Conservation (phyloP, 768 basidiomycete genomes). For the Mycena amicta region DNA sequence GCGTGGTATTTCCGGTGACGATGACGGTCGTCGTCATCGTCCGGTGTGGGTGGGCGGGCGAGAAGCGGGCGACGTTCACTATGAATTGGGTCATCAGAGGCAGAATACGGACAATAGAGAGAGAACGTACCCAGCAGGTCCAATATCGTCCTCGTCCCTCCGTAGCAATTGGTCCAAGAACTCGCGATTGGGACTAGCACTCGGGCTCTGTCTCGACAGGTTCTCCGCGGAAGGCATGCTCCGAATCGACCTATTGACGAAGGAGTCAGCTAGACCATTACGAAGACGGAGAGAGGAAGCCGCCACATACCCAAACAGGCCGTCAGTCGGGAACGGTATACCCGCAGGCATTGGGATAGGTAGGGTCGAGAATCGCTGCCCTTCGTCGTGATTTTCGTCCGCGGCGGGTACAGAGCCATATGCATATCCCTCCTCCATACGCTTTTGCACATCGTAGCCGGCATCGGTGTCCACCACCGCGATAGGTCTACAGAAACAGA, state of each 20-base stretch:
- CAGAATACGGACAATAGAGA: too few species aligned
- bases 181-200: too few species aligned
- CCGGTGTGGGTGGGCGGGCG: neutral
- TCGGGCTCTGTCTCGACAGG: neutral
- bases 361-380: too few species aligned
- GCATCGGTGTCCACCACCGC: neutral
- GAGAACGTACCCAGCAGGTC: too few species aligned
- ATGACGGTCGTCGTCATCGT: neutral
- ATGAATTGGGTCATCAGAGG: too few species aligned
- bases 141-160: too few species aligned
- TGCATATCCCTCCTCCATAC: neutral
- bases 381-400: too few species aligned
- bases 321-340: neutral
- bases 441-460: neutral
- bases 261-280: neutral
- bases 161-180: too few species aligned
- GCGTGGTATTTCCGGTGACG: constrained; percentile 2
- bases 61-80: constrained; percentile 22
- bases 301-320: neutral
- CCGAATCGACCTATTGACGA: constrained; percentile 9
- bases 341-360: neutral
- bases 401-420: too few species aligned
- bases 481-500: neutral
- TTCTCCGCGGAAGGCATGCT: constrained; percentile 11
- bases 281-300: neutral